Evolutionary conservation across 2,329 filamentous ascomycete genomes (phyloP).

Genomic region (Hypoxylon sp.): DNA sequence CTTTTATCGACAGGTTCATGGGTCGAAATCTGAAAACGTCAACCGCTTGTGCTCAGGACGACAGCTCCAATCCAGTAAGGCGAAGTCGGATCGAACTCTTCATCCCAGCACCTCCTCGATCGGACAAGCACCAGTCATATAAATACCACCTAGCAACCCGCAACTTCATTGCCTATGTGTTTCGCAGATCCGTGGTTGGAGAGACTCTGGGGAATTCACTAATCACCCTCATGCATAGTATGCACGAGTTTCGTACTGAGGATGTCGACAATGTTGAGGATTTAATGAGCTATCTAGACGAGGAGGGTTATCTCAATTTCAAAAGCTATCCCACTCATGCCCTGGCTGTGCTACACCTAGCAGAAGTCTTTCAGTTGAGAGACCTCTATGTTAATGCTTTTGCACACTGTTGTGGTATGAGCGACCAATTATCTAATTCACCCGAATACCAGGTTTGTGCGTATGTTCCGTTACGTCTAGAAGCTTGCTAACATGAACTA

Average conservation of each 20-base stretch:
- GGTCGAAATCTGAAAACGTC: constrained; percentile 52
- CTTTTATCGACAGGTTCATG: constrained; percentile 70
- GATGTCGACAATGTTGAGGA: constrained; percentile 72
- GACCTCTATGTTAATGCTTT: constrained; percentile 82
- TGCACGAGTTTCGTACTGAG: constrained; percentile 72
- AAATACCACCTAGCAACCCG: constrained; percentile 77
- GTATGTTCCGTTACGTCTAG: constrained; percentile 5
- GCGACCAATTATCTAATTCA: constrained; percentile 69
- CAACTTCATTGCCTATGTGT: constrained; percentile 82
- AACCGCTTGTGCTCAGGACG: constrained; percentile 41
- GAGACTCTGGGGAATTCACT: constrained; percentile 75
- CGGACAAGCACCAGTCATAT: constrained; percentile 69
- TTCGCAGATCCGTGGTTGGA: constrained; percentile 77
- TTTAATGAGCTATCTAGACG: constrained; percentile 75
- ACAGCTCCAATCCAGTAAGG: constrained; percentile 53
- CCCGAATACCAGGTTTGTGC: constrained; percentile 73
- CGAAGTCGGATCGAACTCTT: constrained; percentile 74
- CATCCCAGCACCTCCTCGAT: constrained; percentile 74
- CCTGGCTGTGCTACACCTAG: constrained; percentile 75
- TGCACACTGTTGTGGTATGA: constrained; percentile 85
- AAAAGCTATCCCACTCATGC: constrained; percentile 77
- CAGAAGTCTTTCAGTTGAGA: constrained; percentile 74
- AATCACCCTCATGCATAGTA: constrained; percentile 74
- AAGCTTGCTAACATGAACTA: constrained; percentile 53
- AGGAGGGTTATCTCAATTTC: constrained; percentile 79